Evolutionary conservation across 495 filamentous ascomycete species (phyloP).

Genomic region (Tricharina praecox): DNA sequence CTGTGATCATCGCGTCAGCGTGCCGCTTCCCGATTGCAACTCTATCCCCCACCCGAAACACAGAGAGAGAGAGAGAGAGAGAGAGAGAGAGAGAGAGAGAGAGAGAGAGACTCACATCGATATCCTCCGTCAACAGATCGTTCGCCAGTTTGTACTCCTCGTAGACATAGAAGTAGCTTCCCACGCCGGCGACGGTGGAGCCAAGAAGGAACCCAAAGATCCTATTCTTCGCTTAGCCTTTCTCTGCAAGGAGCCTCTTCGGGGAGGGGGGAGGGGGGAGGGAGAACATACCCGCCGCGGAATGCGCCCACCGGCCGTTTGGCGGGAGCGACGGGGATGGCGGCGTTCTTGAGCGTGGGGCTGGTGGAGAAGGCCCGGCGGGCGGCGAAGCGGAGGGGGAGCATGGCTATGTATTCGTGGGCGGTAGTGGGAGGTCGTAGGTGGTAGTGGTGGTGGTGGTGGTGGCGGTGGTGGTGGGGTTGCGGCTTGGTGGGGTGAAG

Average conservation of each 20-base stretch:
- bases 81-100: no score
- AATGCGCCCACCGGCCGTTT: constrained; percentile 80
- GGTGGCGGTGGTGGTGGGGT: no score
- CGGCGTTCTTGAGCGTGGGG: neutral
- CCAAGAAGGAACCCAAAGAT: constrained; percentile 89
- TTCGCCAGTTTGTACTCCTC: constrained; percentile 89
- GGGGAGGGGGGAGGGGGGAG: neutral
- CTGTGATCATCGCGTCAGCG: constrained; percentile 34
- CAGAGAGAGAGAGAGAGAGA: no score
- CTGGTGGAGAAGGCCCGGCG: constrained; percentile 4
- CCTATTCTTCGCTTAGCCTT: constrained; percentile 31
- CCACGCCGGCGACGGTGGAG: constrained; percentile 56
- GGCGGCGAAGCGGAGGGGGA: no score
- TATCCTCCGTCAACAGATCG: constrained; percentile 86
- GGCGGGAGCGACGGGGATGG: constrained; percentile 31
- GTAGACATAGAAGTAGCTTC: constrained; percentile 78
- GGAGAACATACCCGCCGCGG: constrained; percentile 62
- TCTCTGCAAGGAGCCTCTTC: neutral
- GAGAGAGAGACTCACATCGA: constrained; percentile 43
- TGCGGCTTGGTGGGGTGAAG: no score
- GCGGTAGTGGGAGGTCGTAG: no score
- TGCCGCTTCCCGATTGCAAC: constrained; percentile 5
- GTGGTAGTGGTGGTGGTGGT: no score
- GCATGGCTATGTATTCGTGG: no score
- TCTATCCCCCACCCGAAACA: no score